Evolutionary conservation across 1,139 yeast species (phyloP).

Genomic region (Lodderomyces metapsilosis): DNA sequence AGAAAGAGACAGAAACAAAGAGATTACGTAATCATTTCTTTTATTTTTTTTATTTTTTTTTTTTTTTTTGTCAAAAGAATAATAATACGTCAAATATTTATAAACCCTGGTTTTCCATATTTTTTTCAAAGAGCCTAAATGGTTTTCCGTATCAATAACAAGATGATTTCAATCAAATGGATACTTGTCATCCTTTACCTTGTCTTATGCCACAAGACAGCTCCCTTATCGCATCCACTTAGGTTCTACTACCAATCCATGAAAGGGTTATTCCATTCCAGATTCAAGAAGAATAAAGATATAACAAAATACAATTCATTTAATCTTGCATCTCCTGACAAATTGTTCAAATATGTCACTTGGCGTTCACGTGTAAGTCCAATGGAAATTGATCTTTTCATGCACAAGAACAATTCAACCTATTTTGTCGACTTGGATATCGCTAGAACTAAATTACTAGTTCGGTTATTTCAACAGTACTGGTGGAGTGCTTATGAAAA

Average conservation of each 20-base stretch:
- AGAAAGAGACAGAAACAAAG: no score
- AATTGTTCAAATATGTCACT: conserved; percentile 45
- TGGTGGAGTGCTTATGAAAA: conserved; percentile 44
- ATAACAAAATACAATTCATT: conserved; percentile 32
- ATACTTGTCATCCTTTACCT: conserved; percentile 14
- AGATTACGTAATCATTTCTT: no score
- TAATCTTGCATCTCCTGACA: conserved; percentile 26
- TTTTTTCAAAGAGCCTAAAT: no score
- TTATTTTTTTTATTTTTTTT: no score
- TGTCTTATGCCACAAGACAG: conserved; percentile 48
- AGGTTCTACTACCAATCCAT: conserved; percentile 57
- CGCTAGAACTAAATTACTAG: conserved; percentile 66
- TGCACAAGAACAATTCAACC: conserved; percentile 86
- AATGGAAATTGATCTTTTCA: conserved; percentile 78
- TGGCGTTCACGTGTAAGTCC: conserved; percentile 65
- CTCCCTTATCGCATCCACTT: conserved; percentile 67
- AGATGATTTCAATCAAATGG: conserved; percentile 8
- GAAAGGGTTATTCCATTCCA: conserved; percentile 39
- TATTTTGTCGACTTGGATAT: conserved; percentile 84
- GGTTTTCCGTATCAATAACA: no score
- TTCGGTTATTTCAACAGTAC: conserved; percentile 51
- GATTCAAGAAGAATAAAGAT: conserved; percentile 18
- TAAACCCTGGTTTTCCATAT: no score
- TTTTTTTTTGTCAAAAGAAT: no score
- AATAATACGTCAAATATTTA: no score